These are phyloP conservation scores for Trypethelium eluteriae DNA, from an alignment of 495 filamentous ascomycete species.

Conservation along the genomic window DNA sequence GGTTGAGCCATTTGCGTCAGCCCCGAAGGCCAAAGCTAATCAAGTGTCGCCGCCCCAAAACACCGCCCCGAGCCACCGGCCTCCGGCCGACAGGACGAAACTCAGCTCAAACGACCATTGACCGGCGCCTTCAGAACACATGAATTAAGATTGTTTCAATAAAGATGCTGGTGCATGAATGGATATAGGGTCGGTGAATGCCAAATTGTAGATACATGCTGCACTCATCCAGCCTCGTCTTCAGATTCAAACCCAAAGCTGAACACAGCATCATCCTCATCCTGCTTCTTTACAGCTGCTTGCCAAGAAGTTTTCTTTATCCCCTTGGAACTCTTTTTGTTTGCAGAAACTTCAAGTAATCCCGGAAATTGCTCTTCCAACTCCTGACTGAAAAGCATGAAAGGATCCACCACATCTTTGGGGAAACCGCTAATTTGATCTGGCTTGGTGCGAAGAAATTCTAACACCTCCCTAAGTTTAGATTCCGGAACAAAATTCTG, in stretches of 20 bases:
- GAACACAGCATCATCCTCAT: constrained; percentile 50
- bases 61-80: not conserved
- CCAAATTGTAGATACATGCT: not conserved
- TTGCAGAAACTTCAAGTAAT: constrained; percentile 51
- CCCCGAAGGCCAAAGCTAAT: not conserved
- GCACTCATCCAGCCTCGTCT: constrained; percentile 37
- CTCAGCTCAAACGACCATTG: not conserved
- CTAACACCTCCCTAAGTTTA: constrained; percentile 65
- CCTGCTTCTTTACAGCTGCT: constrained; percentile 50
- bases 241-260: constrained; percentile 68
- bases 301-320: constrained; percentile 52
- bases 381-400: constrained; percentile 62
- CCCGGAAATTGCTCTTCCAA: constrained; percentile 58
- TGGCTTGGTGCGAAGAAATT: constrained; percentile 73
- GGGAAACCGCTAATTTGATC: constrained; percentile 84
- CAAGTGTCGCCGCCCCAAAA: not conserved
- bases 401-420: constrained; percentile 64
- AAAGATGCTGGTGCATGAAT: not conserved
- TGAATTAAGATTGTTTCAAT: no score
- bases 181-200: no score
- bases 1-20: constrained; percentile 8
- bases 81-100: not conserved
- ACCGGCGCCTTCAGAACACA: no score
- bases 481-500: constrained; percentile 88
- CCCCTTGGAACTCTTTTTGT: constrained; percentile 52